A percentile compares a stretch with the other conserved stretches of the same genome.
phyloP scores from a whole-genome alignment of 805 yeast species.

The Pichia californica region DNA sequence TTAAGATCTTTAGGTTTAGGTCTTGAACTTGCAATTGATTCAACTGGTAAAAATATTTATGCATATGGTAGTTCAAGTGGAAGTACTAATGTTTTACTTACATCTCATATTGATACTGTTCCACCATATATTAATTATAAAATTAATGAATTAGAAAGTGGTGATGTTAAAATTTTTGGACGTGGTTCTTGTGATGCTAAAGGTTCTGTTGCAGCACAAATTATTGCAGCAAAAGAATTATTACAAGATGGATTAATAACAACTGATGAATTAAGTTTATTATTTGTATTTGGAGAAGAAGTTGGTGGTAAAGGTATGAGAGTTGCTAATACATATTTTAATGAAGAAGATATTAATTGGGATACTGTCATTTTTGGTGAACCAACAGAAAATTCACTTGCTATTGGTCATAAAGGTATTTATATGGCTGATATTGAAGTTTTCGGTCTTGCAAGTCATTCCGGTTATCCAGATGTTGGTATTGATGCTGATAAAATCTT shows the following conservation, averaged over 20 bases:
- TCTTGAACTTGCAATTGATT: conserved; percentile 36
- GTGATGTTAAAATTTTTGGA: conserved; percentile 45
- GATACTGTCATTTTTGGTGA: conserved; percentile 64
- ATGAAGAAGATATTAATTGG: conserved; percentile 39
- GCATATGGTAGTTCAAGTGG: conserved; percentile 45
- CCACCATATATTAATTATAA: conserved; percentile 56
- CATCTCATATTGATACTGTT: conserved; percentile 68
- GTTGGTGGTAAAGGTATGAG: conserved; percentile 60
- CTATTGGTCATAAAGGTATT: conserved; percentile 65
- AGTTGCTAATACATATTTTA: conserved; percentile 32
- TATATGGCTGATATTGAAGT: conserved; percentile 36
- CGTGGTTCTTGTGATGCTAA: conserved; percentile 71
- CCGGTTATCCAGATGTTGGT: conserved; percentile 68
- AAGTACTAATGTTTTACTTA: conserved; percentile 40
- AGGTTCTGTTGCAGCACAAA: conserved; percentile 59
- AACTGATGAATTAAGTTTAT: conserved; percentile 51
- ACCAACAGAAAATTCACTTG: conserved; percentile 65
- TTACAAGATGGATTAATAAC: conserved; percentile 30
- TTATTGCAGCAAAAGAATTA: conserved; percentile 47
- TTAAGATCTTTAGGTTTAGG: conserved; percentile 41
- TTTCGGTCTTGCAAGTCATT: conserved; percentile 56
- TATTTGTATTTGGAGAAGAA: conserved; percentile 71
- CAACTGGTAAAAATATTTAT: conserved; percentile 34
- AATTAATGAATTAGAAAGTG: conserved; percentile 17
- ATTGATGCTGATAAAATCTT: conserved; percentile 53